Evolutionary conservation across 2,329 filamentous ascomycete genomes (phyloP).

Genomic region (Botrytis byssoidea): DNA sequence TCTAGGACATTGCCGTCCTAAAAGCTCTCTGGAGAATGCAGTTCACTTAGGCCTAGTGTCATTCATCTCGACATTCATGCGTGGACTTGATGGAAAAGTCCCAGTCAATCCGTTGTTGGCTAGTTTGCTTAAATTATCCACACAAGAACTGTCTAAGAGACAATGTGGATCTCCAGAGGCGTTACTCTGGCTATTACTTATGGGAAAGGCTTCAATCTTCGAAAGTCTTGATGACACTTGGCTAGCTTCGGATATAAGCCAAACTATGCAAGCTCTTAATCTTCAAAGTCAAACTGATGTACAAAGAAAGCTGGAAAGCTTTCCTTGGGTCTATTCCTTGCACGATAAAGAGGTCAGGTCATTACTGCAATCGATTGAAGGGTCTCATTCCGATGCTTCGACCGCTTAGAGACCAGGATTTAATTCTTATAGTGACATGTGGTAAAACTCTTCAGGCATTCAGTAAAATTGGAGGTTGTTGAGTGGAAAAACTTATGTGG

Average conservation of each 20-base stretch:
- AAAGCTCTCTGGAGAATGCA: constrained; percentile 23
- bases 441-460: background rate
- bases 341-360: constrained; percentile 23
- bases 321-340: constrained; percentile 34
- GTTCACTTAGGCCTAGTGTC: constrained; percentile 35
- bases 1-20: constrained; percentile 9
- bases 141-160: background rate
- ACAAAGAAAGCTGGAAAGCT: constrained; percentile 26
- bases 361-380: background rate
- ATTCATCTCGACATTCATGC: constrained; percentile 35
- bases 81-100: constrained; percentile 14
- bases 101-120: constrained; percentile 25
- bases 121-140: background rate
- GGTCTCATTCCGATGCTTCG: background rate
- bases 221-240: constrained; percentile 15
- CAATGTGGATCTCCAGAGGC: constrained; percentile 25
- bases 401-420: background rate
- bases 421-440: background rate
- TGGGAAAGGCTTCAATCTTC: constrained; percentile 23
- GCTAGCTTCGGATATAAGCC: constrained; percentile 20
- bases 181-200: constrained; percentile 32
- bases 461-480: background rate
- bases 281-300: constrained; percentile 26
- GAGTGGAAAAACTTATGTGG: background rate
- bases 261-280: constrained; percentile 19